Evolutionary conservation across 768 basidiomycete genomes (phyloP).

Genomic region (Hypholoma sublateritium): DNA sequence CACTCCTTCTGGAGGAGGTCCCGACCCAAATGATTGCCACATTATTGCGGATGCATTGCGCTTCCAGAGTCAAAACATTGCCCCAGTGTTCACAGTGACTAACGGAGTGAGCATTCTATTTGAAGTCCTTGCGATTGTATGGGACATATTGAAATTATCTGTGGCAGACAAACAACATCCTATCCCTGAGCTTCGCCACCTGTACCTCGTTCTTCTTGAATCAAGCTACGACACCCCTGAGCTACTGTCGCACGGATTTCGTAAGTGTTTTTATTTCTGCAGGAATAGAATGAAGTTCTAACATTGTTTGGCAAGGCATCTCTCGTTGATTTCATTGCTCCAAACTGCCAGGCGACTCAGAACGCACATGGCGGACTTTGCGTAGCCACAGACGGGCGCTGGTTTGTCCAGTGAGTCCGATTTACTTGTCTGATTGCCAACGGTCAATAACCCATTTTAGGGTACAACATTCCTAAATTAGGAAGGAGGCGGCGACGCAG

Average conservation of each 20-base stretch:
- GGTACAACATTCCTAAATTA: slow-evolving; percentile 5
- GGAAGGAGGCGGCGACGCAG: not conserved
- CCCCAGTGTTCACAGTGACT: slow-evolving; percentile 9
- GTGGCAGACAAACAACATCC: slow-evolving; percentile 29
- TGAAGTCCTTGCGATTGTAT: not conserved
- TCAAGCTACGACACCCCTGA: slow-evolving; percentile 35
- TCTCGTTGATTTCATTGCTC: slow-evolving; percentile 40
- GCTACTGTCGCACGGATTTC: slow-evolving; percentile 47
- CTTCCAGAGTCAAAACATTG: slow-evolving; percentile 42
- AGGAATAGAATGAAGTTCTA: not conserved
- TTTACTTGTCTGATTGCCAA: not conserved
- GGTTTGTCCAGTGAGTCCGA: slow-evolving; percentile 20
- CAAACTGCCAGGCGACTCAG: slow-evolving; percentile 36
- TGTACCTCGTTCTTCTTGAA: slow-evolving; percentile 50
- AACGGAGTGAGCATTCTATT: slow-evolving; percentile 5
- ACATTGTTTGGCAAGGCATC: slow-evolving; percentile 6
- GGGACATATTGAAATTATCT: not conserved
- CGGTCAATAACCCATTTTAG: not conserved
- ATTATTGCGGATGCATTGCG: slow-evolving; percentile 48
- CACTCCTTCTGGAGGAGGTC: slow-evolving; percentile 43
- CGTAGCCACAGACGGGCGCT: slow-evolving; percentile 15
- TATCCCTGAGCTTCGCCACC: slow-evolving; percentile 35
- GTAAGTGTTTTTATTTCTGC: slow-evolving; percentile 23
- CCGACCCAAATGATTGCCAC: slow-evolving; percentile 45
- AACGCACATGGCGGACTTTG: slow-evolving; percentile 19